A percentile compares a stretch with the other conserved stretches of the same genome.
Conservation (phyloP, 768 basidiomycete genomes). For the Lactifluus echinatus region DNA sequence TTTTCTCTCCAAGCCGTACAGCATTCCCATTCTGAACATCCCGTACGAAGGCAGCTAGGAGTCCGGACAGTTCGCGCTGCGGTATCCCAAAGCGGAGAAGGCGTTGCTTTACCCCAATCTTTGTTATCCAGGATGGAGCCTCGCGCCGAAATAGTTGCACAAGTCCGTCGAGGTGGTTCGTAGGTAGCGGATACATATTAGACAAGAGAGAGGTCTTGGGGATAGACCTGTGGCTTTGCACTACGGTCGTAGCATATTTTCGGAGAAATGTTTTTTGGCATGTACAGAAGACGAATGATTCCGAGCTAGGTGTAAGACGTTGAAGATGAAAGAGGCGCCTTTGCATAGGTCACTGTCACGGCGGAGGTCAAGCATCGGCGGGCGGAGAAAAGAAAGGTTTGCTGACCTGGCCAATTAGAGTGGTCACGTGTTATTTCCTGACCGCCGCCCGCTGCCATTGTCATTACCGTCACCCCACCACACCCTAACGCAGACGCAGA, state of each 20-base stretch:
- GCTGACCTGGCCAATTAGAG: too few relatives aligned
- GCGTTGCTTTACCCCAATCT: conserved; percentile 29
- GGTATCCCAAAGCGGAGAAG: conserved; percentile 45
- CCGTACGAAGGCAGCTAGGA: conserved; percentile 36
- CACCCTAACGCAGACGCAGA: neutral
- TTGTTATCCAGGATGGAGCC: conserved; percentile 9
- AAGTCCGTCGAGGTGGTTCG: neutral
- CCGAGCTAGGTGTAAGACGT: neutral
- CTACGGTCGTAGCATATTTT: neutral
- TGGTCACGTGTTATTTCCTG: too few relatives aligned
- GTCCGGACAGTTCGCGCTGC: conserved; percentile 27
- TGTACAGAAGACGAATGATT: neutral
- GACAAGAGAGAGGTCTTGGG: neutral
- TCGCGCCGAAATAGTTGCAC: conserved; percentile 5
- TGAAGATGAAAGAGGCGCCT: neutral
- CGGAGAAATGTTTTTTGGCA: neutral
- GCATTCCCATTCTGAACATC: conserved; percentile 28
- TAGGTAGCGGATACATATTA: neutral
- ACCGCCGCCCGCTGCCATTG: too few relatives aligned
- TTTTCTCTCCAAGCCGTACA: conserved; percentile 23
- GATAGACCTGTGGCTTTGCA: neutral
- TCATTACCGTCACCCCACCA: neutral
- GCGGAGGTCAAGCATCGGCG: too few relatives aligned
- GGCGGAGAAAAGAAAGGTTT: too few relatives aligned
- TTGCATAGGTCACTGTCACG: neutral